phyloP scores from a whole-genome alignment of 1,284 basidiomycete genomes.

The Agroathelia rolfsii region DNA sequence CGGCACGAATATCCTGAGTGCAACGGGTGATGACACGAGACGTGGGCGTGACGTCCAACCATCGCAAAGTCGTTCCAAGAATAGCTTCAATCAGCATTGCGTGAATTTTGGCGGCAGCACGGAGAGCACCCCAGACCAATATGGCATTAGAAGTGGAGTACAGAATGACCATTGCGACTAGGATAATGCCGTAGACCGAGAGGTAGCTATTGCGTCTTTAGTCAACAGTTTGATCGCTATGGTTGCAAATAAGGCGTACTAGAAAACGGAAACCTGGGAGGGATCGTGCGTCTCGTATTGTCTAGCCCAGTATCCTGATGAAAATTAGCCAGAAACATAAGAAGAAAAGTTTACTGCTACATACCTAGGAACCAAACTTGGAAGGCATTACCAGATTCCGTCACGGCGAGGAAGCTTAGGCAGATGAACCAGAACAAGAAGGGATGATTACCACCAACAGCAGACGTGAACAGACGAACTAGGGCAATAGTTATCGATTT shows the following conservation, averaged over 20 bases:
- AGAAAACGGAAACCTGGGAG: constrained; percentile 19
- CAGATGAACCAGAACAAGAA: constrained; percentile 29
- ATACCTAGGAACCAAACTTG: constrained; percentile 44
- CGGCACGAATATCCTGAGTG: constrained; percentile 18
- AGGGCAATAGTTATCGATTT: neutral
- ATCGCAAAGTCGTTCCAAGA: constrained; percentile 25
- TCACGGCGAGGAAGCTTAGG: constrained; percentile 15
- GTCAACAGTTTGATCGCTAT: neutral
- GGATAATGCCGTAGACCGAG: constrained; percentile 24
- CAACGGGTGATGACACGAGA: constrained; percentile 30
- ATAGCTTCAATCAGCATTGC: constrained; percentile 29
- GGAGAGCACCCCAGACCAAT: too few species aligned
- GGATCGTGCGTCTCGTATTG: constrained; percentile 30
- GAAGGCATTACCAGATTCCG: constrained; percentile 20
- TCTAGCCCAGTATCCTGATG: constrained; percentile 38
- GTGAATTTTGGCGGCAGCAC: constrained; percentile 24
- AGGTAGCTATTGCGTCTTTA: constrained; percentile 23
- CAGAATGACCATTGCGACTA: too few species aligned
- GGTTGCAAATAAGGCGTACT: constrained; percentile 17
- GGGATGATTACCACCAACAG: constrained; percentile 31
- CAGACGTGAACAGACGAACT: constrained; percentile 25
- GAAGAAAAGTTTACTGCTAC: too few species aligned
- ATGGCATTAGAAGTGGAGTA: too few species aligned
- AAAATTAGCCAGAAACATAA: too few species aligned
- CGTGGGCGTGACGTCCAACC: constrained; percentile 27